Evolutionary conservation across 2,329 filamentous ascomycete species (phyloP).

Genomic region (Sclerotinia spermophila): DNA sequence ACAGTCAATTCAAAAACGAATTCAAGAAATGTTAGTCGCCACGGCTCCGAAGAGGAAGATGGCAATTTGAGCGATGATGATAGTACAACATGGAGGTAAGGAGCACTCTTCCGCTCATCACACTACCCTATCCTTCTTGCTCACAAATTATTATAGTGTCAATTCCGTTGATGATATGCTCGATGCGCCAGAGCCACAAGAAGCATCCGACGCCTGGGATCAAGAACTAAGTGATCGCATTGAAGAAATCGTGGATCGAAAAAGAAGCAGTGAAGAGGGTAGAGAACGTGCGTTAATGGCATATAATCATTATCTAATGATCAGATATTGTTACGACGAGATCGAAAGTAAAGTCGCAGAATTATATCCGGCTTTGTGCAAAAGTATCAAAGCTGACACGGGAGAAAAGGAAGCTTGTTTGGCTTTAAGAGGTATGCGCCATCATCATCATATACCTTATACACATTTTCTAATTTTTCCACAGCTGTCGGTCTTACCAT

Average conservation of each 20-base stretch:
- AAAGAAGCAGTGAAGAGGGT: conserved; percentile 61
- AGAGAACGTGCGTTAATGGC: conserved; percentile 56
- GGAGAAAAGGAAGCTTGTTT: conserved; percentile 60
- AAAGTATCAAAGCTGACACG: conserved; percentile 59
- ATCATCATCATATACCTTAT: neutral
- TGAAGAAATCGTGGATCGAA: conserved; percentile 63
- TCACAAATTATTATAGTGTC: conserved; percentile 12
- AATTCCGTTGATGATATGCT: conserved; percentile 38
- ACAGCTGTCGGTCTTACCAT: conserved; percentile 59
- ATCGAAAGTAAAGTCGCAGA: conserved; percentile 52
- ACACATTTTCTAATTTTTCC: neutral
- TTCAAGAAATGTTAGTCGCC: conserved; percentile 47
- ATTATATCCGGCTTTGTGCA: conserved; percentile 56
- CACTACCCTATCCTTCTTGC: neutral
- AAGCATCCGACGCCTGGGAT: conserved; percentile 47
- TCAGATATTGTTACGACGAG: conserved; percentile 58
- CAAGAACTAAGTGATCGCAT: conserved; percentile 56
- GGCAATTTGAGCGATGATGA: conserved; percentile 47
- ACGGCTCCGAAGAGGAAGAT: conserved; percentile 53
- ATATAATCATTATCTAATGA: conserved; percentile 58
- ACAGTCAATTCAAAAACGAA: conserved; percentile 46
- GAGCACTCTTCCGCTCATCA: neutral
- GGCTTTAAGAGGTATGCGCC: conserved; percentile 52
- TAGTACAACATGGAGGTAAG: conserved; percentile 50
- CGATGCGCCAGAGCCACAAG: conserved; percentile 45